Evolutionary conservation across 768 basidiomycete species (phyloP).

Genomic region (Mrakia gelida): DNA sequence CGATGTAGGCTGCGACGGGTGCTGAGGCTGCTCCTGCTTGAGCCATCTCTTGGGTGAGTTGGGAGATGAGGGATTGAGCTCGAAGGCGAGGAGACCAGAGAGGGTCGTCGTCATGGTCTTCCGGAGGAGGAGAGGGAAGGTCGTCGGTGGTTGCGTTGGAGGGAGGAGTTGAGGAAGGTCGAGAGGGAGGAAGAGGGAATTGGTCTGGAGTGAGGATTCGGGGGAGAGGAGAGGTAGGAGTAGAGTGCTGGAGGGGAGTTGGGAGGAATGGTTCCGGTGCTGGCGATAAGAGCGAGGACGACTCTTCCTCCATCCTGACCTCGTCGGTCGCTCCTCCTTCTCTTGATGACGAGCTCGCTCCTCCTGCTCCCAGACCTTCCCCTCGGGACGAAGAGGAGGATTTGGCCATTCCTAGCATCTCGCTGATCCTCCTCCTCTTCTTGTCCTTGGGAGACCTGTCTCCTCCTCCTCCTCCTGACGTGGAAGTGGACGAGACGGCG

Average conservation of each 20-base stretch:
- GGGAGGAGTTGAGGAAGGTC: neutral
- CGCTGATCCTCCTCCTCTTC: conserved; percentile 14
- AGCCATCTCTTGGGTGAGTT: conserved; percentile 5
- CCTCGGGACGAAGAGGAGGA: no score
- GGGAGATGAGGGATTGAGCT: conserved; percentile 11
- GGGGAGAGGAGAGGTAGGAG: neutral
- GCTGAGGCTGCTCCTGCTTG: neutral
- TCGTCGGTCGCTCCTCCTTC: no score
- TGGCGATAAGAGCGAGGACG: no score
- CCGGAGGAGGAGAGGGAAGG: neutral
- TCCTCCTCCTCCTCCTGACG: neutral
- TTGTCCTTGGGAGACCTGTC: neutral
- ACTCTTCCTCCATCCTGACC: no score
- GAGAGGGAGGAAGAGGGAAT: conserved; percentile 1
- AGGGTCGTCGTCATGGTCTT: conserved; percentile 6
- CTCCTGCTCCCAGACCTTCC: neutral
- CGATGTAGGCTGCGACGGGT: conserved; percentile 6
- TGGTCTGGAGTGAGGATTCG: neutral
- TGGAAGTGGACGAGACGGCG: neutral
- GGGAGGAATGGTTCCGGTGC: neutral
- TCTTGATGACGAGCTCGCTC: neutral
- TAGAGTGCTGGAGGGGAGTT: neutral
- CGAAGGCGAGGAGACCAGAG: conserved; percentile 18
- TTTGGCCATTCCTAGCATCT: neutral
- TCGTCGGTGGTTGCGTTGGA: neutral